phyloP scores from a whole-genome alignment of 2,329 filamentous ascomycete genomes.

The Chrysosporium keratinophilum region DNA sequence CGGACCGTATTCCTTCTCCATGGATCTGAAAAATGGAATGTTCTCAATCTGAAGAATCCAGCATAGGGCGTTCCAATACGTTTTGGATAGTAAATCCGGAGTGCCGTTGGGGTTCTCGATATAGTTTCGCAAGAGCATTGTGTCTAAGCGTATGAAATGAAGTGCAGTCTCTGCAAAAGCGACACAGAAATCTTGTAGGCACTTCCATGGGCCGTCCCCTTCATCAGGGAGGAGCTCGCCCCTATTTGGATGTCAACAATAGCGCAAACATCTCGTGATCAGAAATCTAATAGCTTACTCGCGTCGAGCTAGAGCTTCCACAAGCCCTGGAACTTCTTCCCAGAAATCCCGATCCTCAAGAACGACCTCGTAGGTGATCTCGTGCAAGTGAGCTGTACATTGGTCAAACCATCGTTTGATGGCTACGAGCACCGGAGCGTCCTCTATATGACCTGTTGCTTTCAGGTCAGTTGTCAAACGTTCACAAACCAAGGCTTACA shows the following conservation, averaged over 20 bases:
- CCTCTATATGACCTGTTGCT: conserved; percentile 24
- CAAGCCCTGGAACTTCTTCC: conserved; percentile 33
- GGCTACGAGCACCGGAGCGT: conserved; percentile 25
- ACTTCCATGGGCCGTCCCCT: conserved; percentile 22
- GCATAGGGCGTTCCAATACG: conserved; percentile 28
- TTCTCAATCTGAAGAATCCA: conserved; percentile 27
- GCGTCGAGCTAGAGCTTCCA: conserved; percentile 34
- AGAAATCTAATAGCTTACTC: conserved; percentile 21
- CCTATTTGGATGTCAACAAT: conserved; percentile 16
- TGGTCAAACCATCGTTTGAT: conserved; percentile 37
- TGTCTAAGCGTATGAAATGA: conserved; percentile 35
- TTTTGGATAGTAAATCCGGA: conserved; percentile 25
- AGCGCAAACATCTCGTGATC: neutral
- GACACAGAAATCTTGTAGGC: conserved; percentile 35
- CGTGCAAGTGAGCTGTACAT: conserved; percentile 27
- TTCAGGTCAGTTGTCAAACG: neutral
- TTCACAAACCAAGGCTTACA: neutral
- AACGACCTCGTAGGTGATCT: conserved; percentile 28
- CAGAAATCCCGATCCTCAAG: conserved; percentile 37
- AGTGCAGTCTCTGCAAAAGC: conserved; percentile 33
- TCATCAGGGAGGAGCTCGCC: conserved; percentile 26
- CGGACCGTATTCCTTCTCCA: conserved; percentile 25
- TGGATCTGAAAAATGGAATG: conserved; percentile 31
- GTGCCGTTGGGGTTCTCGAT: conserved; percentile 23
- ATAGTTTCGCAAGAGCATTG: conserved; percentile 23